A percentile compares a stretch with the other conserved stretches of the same genome.
Evolutionary conservation across 257 asterid genomes (phyloP).

Genomic region (Nicotiana sylvestris): DNA sequence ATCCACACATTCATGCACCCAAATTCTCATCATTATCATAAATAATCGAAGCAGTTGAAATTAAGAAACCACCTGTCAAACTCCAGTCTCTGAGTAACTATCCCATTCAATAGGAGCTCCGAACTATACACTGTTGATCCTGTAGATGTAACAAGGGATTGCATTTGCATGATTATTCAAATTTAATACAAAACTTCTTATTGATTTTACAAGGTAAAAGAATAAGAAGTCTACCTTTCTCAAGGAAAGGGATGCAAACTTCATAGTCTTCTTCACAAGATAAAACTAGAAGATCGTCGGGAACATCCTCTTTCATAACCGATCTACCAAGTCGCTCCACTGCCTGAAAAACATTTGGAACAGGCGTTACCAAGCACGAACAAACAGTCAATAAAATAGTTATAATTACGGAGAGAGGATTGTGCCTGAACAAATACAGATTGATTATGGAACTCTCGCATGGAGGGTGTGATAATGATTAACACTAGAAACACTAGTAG

Average conservation of each 20-base stretch:
- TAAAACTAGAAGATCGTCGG: slow-evolving; percentile 66
- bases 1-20: not conserved
- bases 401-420: not conserved
- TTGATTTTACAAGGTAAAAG: not conserved
- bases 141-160: slow-evolving; percentile 30
- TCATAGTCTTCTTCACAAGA: slow-evolving; percentile 94
- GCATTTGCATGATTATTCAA: not conserved
- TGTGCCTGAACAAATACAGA: not conserved
- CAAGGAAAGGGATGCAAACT: slow-evolving; percentile 73
- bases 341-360: slow-evolving; percentile 41
- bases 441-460: not conserved
- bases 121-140: slow-evolving; percentile 80
- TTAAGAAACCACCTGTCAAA: slow-evolving; percentile 56
- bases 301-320: slow-evolving; percentile 47
- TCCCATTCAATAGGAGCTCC: slow-evolving; percentile 88
- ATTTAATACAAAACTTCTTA: not conserved
- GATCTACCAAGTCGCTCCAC: slow-evolving; percentile 92
- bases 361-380: slow-evolving; percentile 2
- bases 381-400: not conserved
- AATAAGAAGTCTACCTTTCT: slow-evolving; percentile 56
- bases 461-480: not conserved
- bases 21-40: not conserved
- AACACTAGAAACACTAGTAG: not conserved
- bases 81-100: slow-evolving; percentile 89
- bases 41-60: not conserved